A percentile compares a stretch with the other conserved stretches of the same genome.
Evolutionary conservation across 176 grass and related monocot species (phyloP).

Genomic region (Phoenix dactylifera): DNA sequence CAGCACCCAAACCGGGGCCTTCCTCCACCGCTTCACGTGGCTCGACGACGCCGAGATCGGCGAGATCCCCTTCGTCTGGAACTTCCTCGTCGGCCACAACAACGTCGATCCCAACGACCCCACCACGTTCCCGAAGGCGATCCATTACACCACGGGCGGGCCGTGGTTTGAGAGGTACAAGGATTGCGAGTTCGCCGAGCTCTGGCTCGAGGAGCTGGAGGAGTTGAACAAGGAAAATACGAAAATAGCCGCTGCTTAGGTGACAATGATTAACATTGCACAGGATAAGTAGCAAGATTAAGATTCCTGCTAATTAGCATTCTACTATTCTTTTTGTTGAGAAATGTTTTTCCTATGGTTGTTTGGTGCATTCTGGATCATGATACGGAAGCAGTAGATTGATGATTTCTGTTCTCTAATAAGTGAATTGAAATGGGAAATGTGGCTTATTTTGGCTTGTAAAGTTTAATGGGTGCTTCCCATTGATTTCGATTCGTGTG

Average conservation of each 20-base stretch:
- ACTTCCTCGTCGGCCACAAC: conserved; percentile 93
- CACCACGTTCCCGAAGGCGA: conserved; percentile 36
- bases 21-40: conserved; percentile 80
- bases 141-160: conserved; percentile 78
- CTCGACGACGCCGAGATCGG: conserved; percentile 81
- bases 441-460: too few species aligned
- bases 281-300: too few species aligned
- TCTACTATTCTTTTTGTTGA: too few species aligned
- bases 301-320: too few species aligned
- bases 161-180: conserved; percentile 77
- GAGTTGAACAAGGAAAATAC: conserved; percentile 46
- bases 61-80: conserved; percentile 73
- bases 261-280: too few species aligned
- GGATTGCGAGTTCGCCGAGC: conserved; percentile 73
- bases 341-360: too few species aligned
- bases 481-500: too few species aligned
- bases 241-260: background rate
- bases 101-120: conserved; percentile 38
- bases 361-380: too few species aligned
- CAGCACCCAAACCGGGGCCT: conserved; percentile 49
- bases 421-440: too few species aligned
- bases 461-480: too few species aligned
- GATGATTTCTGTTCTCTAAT: too few species aligned
- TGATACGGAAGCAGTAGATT: too few species aligned
- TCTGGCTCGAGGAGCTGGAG: conserved; percentile 55